Evolutionary conservation across 768 basidiomycete species (phyloP), one percentile per base, ranked within the genome.

Genomic region (Mycena rosella): DNA sequence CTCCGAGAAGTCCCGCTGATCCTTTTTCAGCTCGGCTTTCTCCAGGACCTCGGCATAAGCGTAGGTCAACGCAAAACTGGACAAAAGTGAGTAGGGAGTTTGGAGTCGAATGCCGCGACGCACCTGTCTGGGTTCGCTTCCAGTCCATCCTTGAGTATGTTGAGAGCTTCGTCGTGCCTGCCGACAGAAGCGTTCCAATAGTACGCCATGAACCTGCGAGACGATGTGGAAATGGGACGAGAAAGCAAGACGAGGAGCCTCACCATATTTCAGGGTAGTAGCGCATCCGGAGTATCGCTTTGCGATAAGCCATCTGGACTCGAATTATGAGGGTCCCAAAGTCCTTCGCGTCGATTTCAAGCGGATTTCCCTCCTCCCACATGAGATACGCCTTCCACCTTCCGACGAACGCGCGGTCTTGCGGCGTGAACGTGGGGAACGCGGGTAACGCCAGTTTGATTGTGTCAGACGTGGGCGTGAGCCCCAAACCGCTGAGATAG

Each of bases 251-350:
- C 30, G 24, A 38, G 49, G 75, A n/a, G n/a, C n/a, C 85, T 51
- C 71, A 95, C 98, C 97, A 98, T 62, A 98, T 91, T 79, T 99
- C 98, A 6, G 94, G 90, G 77, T 92, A 98, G 80, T 94, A 99
- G 47, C 97, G 85, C 94, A 98, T 94, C 63, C 94, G 88, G 55
- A 94, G 90, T 53, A 98, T 83, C 13, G 96, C 96, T 79, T 97
- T 96, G 70, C 91, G 86, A 76, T 98, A 95, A 22, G 94, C 93
- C 48, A 90, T 89, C 73, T 90, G 89, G 14, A 99, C 84, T 27
- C 97, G 86, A 7, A 83, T 85, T 52, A 90, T 83, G 42, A 97
- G 78, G 8, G 86, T 85, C 2, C 83, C 79, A 67, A 86, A 85
- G 72, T 97, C 95, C 74, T 74, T 89, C 91, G 56, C 94, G 92